phyloP scores from a whole-genome alignment of 176 grass and related monocot genomes.

The Canna indica region DNA sequence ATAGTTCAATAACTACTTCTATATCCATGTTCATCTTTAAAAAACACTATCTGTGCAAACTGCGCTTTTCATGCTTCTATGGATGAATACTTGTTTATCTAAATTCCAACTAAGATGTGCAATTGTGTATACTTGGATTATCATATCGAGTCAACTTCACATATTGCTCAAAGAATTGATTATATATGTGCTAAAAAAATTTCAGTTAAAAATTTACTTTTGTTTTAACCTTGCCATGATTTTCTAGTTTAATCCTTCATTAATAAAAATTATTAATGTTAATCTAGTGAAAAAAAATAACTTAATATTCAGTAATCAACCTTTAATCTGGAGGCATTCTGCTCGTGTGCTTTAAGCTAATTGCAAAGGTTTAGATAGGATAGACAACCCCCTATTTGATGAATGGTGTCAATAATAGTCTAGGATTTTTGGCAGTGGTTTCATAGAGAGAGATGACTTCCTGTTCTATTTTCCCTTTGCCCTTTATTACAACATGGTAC shows the following conservation, averaged over 20 bases:
- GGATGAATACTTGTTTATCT: background rate
- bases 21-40: too few relatives aligned
- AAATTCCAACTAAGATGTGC: background rate
- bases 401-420: background rate
- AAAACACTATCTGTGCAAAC: background rate
- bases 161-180: background rate
- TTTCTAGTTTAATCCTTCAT: background rate
- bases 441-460: background rate
- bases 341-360: background rate
- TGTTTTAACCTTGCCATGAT: background rate
- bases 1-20: background rate
- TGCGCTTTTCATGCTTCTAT: background rate
- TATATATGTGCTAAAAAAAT: background rate
- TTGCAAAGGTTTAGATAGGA: background rate
- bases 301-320: too few relatives aligned
- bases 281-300: background rate
- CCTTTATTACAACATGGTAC: background rate
- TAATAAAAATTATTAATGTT: background rate
- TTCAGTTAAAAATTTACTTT: background rate
- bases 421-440: background rate
- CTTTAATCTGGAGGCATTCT: too few relatives aligned
- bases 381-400: background rate
- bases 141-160: background rate
- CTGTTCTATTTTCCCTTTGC: background rate
- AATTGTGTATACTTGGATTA: background rate